Evolutionary conservation across 2,329 filamentous ascomycete genomes (phyloP).

Genomic region (Cladosporium sp.): DNA sequence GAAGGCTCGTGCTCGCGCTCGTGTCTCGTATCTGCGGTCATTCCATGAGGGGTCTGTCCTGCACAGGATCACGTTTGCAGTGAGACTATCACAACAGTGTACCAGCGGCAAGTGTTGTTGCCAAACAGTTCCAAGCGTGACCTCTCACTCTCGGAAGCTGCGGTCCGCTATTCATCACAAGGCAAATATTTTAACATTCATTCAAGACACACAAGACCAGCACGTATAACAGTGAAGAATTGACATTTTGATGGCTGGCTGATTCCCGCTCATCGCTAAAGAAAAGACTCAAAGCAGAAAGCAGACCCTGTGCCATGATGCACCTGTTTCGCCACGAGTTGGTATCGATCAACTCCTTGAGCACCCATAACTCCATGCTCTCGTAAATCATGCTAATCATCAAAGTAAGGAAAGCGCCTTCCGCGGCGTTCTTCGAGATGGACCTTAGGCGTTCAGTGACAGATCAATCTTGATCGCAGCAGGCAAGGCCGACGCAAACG

Average conservation of each 20-base stretch:
- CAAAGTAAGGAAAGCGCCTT: conserved; percentile 17
- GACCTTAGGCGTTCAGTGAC: conserved; percentile 9
- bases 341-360: background rate
- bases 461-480: conserved; percentile 10
- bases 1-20: background rate
- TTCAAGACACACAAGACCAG: background rate
- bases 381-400: conserved; percentile 20
- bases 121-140: background rate
- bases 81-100: background rate
- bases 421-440: background rate
- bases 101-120: background rate
- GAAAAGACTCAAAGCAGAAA: background rate
- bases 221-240: background rate
- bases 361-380: conserved; percentile 19
- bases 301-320: conserved; percentile 5
- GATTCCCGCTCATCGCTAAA: background rate
- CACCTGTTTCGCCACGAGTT: conserved; percentile 7
- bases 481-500: conserved; percentile 12
- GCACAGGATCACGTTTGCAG: background rate
- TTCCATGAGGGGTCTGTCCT: background rate
- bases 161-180: background rate
- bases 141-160: background rate
- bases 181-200: background rate
- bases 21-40: background rate
- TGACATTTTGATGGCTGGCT: background rate